Evolutionary conservation across 768 basidiomycete species (phyloP), one percentile per base, ranked within the genome.

Genomic region (Boletus speciosus): DNA sequence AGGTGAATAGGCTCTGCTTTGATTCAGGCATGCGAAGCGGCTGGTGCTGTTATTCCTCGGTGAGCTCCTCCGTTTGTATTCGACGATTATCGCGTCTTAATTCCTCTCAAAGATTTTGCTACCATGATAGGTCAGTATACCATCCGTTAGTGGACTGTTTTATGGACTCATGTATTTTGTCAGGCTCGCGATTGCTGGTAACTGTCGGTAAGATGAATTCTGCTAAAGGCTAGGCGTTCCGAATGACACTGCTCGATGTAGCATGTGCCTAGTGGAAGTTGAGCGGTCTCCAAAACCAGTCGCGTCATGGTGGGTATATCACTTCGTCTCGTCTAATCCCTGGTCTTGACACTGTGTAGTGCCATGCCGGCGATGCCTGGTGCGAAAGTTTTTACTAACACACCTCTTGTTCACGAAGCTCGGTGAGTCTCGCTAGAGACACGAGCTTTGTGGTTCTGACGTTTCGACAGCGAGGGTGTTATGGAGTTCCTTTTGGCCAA

Each of bases 251-350:
- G 27, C 40, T 40, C 52, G 14, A 36, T 35, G 5, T 58, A 92
- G 95, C 62, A 99, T 99, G 97, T 99, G 97, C 73, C 76, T 99
- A 47, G 97, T 99, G 37, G 97, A 99, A 74, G 96, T 99, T 48
- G 92, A 93, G 70, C 81, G 92, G 56, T 92, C 93, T 54, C 93
- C 93, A 43, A 96, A 96, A 76, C 94, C 93, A 21, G 86, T 96
- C 34, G 93, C 94, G 51, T 95, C 95, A 49, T 95, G 94, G 90
- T 90, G 63, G 56, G 78, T n/a, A 12, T 25, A 6, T 65, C 53
- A 27, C 31, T 31, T 37, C 12, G 7, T 49, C 34, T 44, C 34
- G 19, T 42, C 38, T 23, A 9, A 16, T 48, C 7, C 2, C 11
- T 16, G 19, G 6, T 55, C 16, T 34, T 60, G 21, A 60, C 34